These are phyloP conservation scores for Xerocomus amazonicus DNA, from an alignment of 1,284 basidiomycete species.

Conservation along the genomic window DNA sequence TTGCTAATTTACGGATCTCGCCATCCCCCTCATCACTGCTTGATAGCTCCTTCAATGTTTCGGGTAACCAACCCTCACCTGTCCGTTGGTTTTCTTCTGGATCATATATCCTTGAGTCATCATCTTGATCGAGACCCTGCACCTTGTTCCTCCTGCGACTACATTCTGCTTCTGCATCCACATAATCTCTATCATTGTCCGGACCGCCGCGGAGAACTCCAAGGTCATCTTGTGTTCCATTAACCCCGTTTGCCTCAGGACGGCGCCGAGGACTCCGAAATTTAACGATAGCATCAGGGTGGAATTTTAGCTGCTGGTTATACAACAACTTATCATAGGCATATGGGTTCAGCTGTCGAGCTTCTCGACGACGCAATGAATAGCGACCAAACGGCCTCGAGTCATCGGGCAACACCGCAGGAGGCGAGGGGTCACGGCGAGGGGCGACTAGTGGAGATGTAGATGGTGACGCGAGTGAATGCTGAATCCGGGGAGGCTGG, in stretches of 20 bases:
- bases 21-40: conserved; percentile 40
- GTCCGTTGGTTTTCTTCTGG: neutral
- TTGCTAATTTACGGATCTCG: conserved; percentile 26
- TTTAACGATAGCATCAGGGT: conserved; percentile 60
- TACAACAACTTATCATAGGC: conserved; percentile 48
- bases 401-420: conserved; percentile 14
- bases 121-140: conserved; percentile 6
- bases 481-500: neutral
- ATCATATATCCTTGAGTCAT: conserved; percentile 1
- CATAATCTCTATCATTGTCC: conserved; percentile 28
- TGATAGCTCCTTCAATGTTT: conserved; percentile 34
- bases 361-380: conserved; percentile 46
- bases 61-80: conserved; percentile 25
- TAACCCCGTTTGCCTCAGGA: conserved; percentile 4
- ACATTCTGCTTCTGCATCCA: conserved; percentile 13
- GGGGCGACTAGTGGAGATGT: neutral
- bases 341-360: conserved; percentile 54
- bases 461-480: neutral
- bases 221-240: conserved; percentile 32
- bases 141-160: conserved; percentile 12
- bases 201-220: conserved; percentile 18
- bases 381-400: conserved; percentile 38
- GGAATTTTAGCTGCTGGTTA: conserved; percentile 41
- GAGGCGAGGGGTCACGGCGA: neutral
- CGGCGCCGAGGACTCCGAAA: conserved; percentile 31